phyloP scores from a whole-genome alignment of 441 rosid species.

The Capsella rubella region DNA sequence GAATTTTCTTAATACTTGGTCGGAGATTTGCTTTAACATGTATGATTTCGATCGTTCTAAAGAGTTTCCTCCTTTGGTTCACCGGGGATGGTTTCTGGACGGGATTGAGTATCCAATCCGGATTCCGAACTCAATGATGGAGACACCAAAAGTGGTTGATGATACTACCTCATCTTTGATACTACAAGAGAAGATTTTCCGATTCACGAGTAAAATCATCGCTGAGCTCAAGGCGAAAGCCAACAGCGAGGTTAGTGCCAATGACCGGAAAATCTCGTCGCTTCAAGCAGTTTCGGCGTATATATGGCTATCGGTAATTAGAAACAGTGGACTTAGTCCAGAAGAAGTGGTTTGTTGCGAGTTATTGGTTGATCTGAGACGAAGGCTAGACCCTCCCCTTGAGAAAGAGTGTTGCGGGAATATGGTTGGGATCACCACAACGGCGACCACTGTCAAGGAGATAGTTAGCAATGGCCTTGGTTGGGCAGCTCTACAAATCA shows the following conservation, averaged over 20 bases:
- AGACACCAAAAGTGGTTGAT: background rate
- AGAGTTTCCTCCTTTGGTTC: conserved; percentile 15
- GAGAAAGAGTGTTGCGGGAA: conserved; percentile 45
- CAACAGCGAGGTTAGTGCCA: conserved; percentile 40
- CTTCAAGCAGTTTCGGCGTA: conserved; percentile 55
- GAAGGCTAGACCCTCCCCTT: conserved; percentile 42
- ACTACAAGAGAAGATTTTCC: conserved; percentile 40
- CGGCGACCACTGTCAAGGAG: conserved; percentile 36
- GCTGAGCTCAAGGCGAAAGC: conserved; percentile 50
- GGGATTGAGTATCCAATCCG: conserved; percentile 41
- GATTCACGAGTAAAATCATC: conserved; percentile 46
- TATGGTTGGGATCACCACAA: conserved; percentile 18
- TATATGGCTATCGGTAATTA: conserved; percentile 48
- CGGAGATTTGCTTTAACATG: conserved; percentile 45
- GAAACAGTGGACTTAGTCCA: conserved; percentile 27
- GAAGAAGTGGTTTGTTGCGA: conserved; percentile 23
- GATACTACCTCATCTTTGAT: conserved; percentile 1
- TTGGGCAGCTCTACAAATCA: conserved; percentile 42
- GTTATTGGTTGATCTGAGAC: conserved; percentile 36
- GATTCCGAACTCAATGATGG: conserved; percentile 35
- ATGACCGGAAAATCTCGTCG: conserved; percentile 47
- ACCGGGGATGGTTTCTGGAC: conserved; percentile 41
- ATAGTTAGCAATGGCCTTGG: conserved; percentile 39
- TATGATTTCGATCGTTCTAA: conserved; percentile 10
- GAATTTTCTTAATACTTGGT: conserved; percentile 59